These are phyloP conservation scores for Hordeum marinum DNA, from an alignment of 176 grass and related monocot genomes.

Conservation along the genomic window DNA sequence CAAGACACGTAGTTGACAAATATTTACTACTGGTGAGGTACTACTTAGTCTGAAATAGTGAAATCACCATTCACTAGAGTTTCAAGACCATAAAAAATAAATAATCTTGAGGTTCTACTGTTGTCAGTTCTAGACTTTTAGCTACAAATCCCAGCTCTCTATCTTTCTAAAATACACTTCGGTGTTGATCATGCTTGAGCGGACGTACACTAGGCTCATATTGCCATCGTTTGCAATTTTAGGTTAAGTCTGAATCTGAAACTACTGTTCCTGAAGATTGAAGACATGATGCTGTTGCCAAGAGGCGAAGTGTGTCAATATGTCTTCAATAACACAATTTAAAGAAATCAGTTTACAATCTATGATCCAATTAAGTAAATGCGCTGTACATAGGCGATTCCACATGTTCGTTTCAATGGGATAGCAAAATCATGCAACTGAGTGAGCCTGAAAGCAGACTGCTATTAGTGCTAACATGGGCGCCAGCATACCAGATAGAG, in stretches of 20 bases:
- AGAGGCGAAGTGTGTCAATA: not conserved
- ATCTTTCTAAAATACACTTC: not conserved
- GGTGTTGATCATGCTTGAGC: not conserved
- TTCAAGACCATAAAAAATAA: not conserved
- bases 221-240: not conserved
- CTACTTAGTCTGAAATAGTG: not conserved
- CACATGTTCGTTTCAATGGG: not conserved
- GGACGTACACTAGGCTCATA: not conserved
- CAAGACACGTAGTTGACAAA: not conserved
- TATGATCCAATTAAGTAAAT: not conserved
- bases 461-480: constrained; percentile 6
- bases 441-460: not conserved
- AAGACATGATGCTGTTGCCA: not conserved
- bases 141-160: not conserved
- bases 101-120: not conserved
- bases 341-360: not conserved
- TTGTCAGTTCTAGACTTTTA: not conserved
- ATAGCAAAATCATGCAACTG: not conserved
- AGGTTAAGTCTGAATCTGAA: not conserved
- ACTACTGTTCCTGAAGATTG: not conserved
- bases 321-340: not conserved
- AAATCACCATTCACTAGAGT: not conserved
- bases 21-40: not conserved
- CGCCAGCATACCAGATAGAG: not conserved
- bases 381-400: not conserved